phyloP scores from a whole-genome alignment of 2,329 filamentous ascomycete genomes.

The Fusarium miscanthi region DNA sequence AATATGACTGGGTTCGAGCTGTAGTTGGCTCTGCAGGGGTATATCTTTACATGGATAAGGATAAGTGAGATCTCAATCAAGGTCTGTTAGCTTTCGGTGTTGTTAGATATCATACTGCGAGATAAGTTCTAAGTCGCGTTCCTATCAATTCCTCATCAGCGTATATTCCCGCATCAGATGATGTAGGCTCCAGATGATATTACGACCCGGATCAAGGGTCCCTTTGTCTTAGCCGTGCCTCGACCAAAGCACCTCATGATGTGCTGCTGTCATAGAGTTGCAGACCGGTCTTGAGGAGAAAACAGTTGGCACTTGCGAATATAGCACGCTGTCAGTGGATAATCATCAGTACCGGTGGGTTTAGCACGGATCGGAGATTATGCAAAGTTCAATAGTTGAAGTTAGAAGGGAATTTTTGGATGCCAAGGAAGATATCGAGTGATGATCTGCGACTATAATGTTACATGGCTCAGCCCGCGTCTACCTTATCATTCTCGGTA shows the following conservation, averaged over 20 bases:
- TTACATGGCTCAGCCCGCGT: not conserved
- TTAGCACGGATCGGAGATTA: not conserved
- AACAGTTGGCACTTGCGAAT: too few relatives aligned
- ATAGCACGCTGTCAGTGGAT: fast-evolving
- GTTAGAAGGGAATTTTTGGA: not conserved
- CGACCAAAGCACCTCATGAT: too few relatives aligned
- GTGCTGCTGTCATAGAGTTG: too few relatives aligned
- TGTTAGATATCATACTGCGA: not conserved
- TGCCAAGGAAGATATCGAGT: not conserved
- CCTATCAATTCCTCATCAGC: not conserved
- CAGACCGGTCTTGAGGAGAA: not conserved
- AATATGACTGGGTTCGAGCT: not conserved
- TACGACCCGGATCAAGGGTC: not conserved
- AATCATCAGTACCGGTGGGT: fast-evolving
- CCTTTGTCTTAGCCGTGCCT: not conserved
- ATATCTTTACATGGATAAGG: not conserved
- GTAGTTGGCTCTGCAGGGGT: not conserved
- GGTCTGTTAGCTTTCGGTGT: not conserved
- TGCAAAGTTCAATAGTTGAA: not conserved
- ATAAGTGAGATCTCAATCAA: not conserved
- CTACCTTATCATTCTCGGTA: not conserved
- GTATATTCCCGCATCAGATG: not conserved
- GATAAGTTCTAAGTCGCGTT: not conserved
- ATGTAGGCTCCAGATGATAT: not conserved
- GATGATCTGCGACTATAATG: not conserved